phyloP scores from a whole-genome alignment of 164 flowering plant genomes.

The Santalum album region DNA sequence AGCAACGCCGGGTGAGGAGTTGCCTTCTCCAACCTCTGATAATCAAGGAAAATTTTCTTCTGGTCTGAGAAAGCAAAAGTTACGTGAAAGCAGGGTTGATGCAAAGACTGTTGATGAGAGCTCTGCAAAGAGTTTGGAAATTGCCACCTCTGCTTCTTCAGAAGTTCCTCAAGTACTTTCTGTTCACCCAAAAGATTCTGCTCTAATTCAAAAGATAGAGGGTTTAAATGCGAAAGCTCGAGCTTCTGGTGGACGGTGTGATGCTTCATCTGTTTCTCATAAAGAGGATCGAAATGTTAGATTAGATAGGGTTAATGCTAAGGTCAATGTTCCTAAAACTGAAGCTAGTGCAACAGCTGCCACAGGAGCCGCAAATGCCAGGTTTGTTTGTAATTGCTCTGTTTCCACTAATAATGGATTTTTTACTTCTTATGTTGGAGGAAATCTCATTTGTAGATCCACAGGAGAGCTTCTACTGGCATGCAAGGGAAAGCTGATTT shows the following conservation, averaged over 20 bases:
- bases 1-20: slow-evolving; percentile 16
- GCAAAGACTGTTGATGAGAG: slow-evolving; percentile 22
- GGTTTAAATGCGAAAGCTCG: slow-evolving; percentile 71
- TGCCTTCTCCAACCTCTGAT: slow-evolving; percentile 17
- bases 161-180: slow-evolving; percentile 14
- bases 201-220: slow-evolving; percentile 69
- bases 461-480: slow-evolving; percentile 42
- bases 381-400: slow-evolving; percentile 13
- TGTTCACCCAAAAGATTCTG: slow-evolving; percentile 35
- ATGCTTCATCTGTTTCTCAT: slow-evolving; percentile 17
- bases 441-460: slow-evolving; percentile 15
- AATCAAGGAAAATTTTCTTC: slow-evolving; percentile 15
- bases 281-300: slow-evolving; percentile 33
- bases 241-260: slow-evolving; percentile 45
- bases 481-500: slow-evolving; percentile 40
- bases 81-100: slow-evolving; percentile 21
- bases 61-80: slow-evolving; percentile 14
- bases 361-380: slow-evolving; percentile 20
- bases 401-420: background rate
- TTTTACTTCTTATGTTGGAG: slow-evolving; percentile 12
- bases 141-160: slow-evolving; percentile 9
- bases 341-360: slow-evolving; percentile 18
- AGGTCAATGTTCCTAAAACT: slow-evolving; percentile 11
- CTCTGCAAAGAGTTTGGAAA: slow-evolving; percentile 23
- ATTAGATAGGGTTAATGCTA: slow-evolving; percentile 19